Conservation (phyloP, 2,329 filamentous ascomycete species). For the Paracoccidioides lutzii region DNA sequence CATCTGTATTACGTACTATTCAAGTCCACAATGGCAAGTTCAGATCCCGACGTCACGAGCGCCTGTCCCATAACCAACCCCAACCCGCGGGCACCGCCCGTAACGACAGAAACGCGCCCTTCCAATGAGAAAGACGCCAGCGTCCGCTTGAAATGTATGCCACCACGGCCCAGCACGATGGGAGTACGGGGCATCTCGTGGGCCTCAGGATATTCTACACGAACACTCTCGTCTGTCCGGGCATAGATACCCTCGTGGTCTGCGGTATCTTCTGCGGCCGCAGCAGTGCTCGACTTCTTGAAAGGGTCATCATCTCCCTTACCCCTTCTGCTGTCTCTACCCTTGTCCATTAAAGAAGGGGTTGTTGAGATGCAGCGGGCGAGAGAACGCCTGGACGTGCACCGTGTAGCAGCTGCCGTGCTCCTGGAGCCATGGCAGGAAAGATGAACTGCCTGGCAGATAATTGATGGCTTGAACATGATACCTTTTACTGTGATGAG, state of each 20-base stretch:
- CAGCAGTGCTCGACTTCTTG: background rate
- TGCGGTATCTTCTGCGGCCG: conserved; percentile 10
- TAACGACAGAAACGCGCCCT: conserved; percentile 70
- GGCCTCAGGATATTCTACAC: conserved; percentile 66
- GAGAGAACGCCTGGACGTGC: conserved; percentile 7
- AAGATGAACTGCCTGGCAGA: conserved; percentile 18
- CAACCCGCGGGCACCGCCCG: conserved; percentile 77
- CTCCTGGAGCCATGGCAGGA: conserved; percentile 10
- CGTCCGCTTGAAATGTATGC: conserved; percentile 71
- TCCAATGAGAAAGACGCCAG: conserved; percentile 78
- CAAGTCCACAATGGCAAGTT: conserved; percentile 85
- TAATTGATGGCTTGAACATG: conserved; percentile 20
- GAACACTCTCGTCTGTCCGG: conserved; percentile 65
- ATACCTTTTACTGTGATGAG: background rate
- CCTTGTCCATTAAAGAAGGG: background rate
- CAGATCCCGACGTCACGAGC: conserved; percentile 73
- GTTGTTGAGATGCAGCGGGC: conserved; percentile 1
- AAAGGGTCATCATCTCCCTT: background rate
- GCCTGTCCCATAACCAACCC: conserved; percentile 90
- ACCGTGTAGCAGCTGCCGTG: conserved; percentile 7
- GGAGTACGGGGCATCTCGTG: conserved; percentile 56
- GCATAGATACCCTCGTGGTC: conserved; percentile 55
- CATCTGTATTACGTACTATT: conserved; percentile 54
- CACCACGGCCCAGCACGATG: conserved; percentile 63
- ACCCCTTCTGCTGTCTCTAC: background rate